Conservation (phyloP, 768 basidiomycete genomes). For the Boletus rubescentipes region DNA sequence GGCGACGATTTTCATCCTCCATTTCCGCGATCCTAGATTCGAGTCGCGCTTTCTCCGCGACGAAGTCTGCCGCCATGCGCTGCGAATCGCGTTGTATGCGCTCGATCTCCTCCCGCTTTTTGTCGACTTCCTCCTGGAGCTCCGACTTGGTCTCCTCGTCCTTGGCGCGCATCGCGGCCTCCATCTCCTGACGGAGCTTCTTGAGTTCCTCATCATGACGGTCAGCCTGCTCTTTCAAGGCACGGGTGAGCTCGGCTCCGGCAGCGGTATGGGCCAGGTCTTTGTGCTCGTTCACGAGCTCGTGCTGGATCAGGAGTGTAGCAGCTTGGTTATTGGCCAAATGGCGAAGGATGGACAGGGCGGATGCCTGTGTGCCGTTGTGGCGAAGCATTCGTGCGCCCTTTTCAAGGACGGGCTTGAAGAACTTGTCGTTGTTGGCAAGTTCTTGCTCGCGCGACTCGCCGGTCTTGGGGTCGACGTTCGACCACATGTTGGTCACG, state of each 20-base stretch:
- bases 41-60: slow-evolving; percentile 36
- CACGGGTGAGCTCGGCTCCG: slow-evolving; percentile 50
- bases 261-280: slow-evolving; percentile 53
- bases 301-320: slow-evolving; percentile 52
- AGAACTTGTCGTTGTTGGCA: slow-evolving; percentile 41
- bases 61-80: slow-evolving; percentile 41
- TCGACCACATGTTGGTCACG: slow-evolving; percentile 55
- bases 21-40: slow-evolving; percentile 28
- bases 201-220: slow-evolving; percentile 49
- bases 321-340: slow-evolving; percentile 42
- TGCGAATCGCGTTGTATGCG: slow-evolving; percentile 41
- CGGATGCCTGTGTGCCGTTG: slow-evolving; percentile 39
- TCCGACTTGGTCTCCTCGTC: slow-evolving; percentile 48
- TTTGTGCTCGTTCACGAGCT: slow-evolving; percentile 50
- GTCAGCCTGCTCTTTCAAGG: slow-evolving; percentile 46
- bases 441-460: slow-evolving; percentile 48
- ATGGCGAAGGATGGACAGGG: slow-evolving; percentile 41
- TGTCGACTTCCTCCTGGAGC: slow-evolving; percentile 44
- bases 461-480: slow-evolving; percentile 39
- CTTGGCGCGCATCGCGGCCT: slow-evolving; percentile 41
- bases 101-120: slow-evolving; percentile 43
- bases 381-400: slow-evolving; percentile 48
- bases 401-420: slow-evolving; percentile 50
- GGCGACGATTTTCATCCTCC: slow-evolving; percentile 25
- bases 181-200: slow-evolving; percentile 46